Evolutionary conservation across 176 grass and related monocot species (phyloP).

Genomic region (Dactylis glomerata): DNA sequence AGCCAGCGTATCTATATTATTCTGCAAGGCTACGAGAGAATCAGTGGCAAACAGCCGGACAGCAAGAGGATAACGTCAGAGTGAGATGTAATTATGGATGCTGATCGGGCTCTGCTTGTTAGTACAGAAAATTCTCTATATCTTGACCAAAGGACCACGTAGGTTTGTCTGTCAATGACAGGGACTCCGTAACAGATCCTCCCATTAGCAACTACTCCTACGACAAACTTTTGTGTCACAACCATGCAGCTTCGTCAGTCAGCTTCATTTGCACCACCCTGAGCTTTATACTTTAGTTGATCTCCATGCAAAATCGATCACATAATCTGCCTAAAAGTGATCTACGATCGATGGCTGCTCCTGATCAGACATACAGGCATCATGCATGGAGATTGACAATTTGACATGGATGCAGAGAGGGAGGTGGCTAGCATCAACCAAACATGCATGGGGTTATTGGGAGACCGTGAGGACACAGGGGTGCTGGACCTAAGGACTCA

Average conservation of each 20-base stretch:
- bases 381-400: neutral
- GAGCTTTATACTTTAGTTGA: neutral
- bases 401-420: neutral
- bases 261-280: neutral
- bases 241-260: neutral
- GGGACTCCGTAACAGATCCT: conserved; percentile 35
- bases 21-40: neutral
- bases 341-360: conserved; percentile 28
- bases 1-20: neutral
- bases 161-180: conserved; percentile 20
- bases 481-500: conserved; percentile 27
- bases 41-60: neutral
- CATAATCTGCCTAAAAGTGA: conserved; percentile 33
- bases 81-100: neutral
- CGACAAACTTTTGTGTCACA: neutral
- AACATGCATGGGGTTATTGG: conserved; percentile 37
- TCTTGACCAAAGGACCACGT: conserved; percentile 20
- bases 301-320: conserved; percentile 1
- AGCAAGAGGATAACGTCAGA: neutral
- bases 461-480: conserved; percentile 13
- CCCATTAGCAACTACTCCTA: conserved; percentile 32
- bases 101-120: conserved; percentile 9
- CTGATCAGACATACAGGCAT: conserved; percentile 10
- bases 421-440: conserved; percentile 13
- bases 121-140: conserved; percentile 1